A percentile compares a stretch with the other conserved stretches of the same genome.
These are phyloP conservation scores for Thermothelomyces thermophilus DNA, from an alignment of 2,329 filamentous ascomycete genomes.

Conservation along the genomic window DNA sequence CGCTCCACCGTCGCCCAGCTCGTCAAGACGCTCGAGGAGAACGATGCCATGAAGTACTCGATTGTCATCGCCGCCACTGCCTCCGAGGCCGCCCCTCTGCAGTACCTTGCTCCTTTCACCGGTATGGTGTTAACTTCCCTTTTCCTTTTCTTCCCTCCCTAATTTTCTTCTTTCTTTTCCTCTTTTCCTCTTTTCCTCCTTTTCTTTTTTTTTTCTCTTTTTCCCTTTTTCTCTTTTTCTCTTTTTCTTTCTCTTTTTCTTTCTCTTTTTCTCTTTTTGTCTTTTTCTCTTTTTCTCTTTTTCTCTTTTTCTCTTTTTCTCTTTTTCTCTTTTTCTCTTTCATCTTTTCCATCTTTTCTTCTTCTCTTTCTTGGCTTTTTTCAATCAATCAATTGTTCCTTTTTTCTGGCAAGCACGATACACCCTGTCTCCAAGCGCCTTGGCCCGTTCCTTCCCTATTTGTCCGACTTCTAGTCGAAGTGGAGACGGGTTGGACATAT, in stretches of 20 bases:
- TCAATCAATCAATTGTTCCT: too few relatives aligned
- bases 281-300: background rate
- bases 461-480: background rate
- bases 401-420: too few relatives aligned
- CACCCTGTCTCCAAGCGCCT: too few relatives aligned
- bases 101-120: constrained; percentile 92
- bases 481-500: too few relatives aligned
- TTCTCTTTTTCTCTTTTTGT: background rate
- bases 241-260: too few relatives aligned
- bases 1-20: constrained; percentile 98
- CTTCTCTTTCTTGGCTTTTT: too few relatives aligned
- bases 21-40: constrained; percentile 99
- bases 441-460: too few relatives aligned
- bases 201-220: background rate
- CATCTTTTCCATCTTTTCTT: background rate
- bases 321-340: background rate
- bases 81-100: constrained; percentile 86
- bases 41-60: constrained; percentile 98
- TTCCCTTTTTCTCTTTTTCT: background rate
- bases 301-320: background rate
- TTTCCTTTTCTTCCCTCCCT: background rate
- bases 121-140: constrained; percentile 39
- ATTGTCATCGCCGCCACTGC: constrained; percentile 92
- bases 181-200: background rate
- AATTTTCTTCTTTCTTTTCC: background rate